These are phyloP conservation scores for Zostera marina DNA, from an alignment of 116 monocot species.

Conservation along the genomic window DNA sequence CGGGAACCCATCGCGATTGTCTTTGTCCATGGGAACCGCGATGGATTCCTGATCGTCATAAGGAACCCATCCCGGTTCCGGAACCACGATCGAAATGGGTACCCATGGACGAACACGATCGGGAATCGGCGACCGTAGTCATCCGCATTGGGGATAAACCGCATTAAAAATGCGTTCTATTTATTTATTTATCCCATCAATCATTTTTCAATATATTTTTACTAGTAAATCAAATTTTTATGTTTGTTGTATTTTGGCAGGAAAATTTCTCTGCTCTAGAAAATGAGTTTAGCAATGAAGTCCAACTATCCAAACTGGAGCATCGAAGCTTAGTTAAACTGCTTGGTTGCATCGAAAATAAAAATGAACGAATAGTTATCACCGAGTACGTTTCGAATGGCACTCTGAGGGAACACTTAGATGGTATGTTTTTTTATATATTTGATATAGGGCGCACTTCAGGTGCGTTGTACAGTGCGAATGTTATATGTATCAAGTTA, in stretches of 20 bases:
- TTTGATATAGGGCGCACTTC: too few relatives aligned
- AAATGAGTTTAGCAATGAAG: slow-evolving; percentile 44
- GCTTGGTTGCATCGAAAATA: slow-evolving; percentile 44
- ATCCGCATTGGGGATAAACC: too few relatives aligned
- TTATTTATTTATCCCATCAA: neutral
- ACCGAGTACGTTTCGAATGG: slow-evolving; percentile 77
- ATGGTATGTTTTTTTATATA: slow-evolving; percentile 29
- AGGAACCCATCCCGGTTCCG: too few relatives aligned
- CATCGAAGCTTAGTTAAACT: slow-evolving; percentile 62
- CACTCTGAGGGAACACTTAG: slow-evolving; percentile 69
- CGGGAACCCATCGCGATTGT: too few relatives aligned
- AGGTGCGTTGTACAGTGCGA: too few relatives aligned
- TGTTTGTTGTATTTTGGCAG: slow-evolving; percentile 10
- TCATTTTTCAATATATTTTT: neutral
- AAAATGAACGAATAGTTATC: slow-evolving; percentile 47
- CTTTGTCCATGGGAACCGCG: too few relatives aligned
- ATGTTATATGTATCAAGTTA: too few relatives aligned
- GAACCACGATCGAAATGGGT: too few relatives aligned
- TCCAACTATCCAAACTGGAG: slow-evolving; percentile 29
- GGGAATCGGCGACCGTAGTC: too few relatives aligned
- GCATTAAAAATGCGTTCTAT: too few relatives aligned
- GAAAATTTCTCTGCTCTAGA: neutral
- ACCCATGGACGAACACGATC: too few relatives aligned
- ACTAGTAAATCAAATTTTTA: neutral
- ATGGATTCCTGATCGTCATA: too few relatives aligned